Base-by-base conservation (phyloP, 345 rosid genomes). In the Boechera retrofracta region DNA sequence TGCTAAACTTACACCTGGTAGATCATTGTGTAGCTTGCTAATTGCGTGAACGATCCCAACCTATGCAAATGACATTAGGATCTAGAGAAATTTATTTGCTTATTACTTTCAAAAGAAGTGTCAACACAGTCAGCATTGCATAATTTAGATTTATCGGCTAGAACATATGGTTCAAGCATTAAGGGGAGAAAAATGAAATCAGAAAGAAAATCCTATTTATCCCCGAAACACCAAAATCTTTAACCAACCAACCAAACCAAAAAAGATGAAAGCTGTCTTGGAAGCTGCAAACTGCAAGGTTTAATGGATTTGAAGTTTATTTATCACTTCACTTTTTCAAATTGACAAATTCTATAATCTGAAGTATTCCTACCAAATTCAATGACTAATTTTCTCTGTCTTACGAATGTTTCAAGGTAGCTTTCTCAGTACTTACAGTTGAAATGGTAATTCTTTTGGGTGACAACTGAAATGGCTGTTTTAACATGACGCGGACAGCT, bases 1-100 rank as follows among this genome's bases (percentile, higher is more conserved):
- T n/a, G 98, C 99, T 71, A 95, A 86, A 86, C 92, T 95, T 82
- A 95, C 52, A 71, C 98, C 98, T 10, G 97, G 99, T 67, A 95
- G 83, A 81, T 95, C 97, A 68, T 75, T 80, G 69, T 95, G 91
- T 82, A 92, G 89, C 88, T 87, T 95, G 89, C 84, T 92, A 83
- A 95, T 92, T 48, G 97, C 90, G 78, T 89, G 98, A 77, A 91
- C 81, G 71, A 95, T 84, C 45, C 99, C 99, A 66, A 95, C 99
- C 99, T 95, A 82, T 79, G 82, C 57, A 69, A 70, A 57, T n/a
- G 55, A 72, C 35, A 54, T 26, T 54, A 28, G 35, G n/a, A 54
- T 54, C 16, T 0, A 55, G 33, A 6, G 31, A 54, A 13, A 44
- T 44, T 54, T 26, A 53, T 53, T 53, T 24, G 32, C 32, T 10